A percentile compares a stretch with the other conserved stretches of the same genome.
These are phyloP conservation scores for Phycomyces blakesleeanus DNA, from an alignment of 192 early-diverging fungal genomes.

Conservation along the genomic window DNA sequence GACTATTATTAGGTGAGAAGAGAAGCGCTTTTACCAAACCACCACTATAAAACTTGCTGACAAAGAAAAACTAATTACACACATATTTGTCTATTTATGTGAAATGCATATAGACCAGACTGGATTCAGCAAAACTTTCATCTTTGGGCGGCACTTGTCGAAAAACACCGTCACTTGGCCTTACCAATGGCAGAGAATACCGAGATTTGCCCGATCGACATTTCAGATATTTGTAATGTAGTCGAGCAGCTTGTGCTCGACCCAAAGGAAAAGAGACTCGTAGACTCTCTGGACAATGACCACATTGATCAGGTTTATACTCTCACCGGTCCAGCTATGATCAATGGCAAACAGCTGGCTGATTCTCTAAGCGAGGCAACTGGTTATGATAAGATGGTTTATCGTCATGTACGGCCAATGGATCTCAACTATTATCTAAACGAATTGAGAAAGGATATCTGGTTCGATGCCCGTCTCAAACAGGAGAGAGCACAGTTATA, in stretches of 20 bases:
- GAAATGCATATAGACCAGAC: slow-evolving; percentile 15
- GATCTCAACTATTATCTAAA: slow-evolving; percentile 28
- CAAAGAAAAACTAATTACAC: too few species aligned
- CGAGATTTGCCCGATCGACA: slow-evolving; percentile 26
- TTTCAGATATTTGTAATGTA: slow-evolving; percentile 22
- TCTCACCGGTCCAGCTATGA: slow-evolving; percentile 22
- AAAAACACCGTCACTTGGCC: slow-evolving; percentile 19
- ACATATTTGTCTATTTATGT: not conserved
- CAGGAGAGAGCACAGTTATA: slow-evolving; percentile 20
- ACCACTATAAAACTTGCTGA: not conserved
- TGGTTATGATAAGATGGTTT: slow-evolving; percentile 13
- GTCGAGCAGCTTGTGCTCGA: slow-evolving; percentile 9
- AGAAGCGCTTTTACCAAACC: not conserved
- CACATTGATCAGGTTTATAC: slow-evolving; percentile 27
- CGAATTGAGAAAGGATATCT: slow-evolving; percentile 23
- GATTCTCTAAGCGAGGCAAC: slow-evolving; percentile 17
- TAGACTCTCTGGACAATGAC: slow-evolving; percentile 16
- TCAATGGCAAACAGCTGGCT: slow-evolving; percentile 24
- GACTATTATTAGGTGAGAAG: slow-evolving; percentile 30
- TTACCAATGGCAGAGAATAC: slow-evolving; percentile 17
- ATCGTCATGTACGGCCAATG: slow-evolving; percentile 17
- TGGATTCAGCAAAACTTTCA: slow-evolving; percentile 33
- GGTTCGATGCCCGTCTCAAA: slow-evolving; percentile 33
- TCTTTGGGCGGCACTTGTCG: slow-evolving; percentile 27
- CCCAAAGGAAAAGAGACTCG: not conserved